Base-by-base conservation (phyloP, 768 basidiomycete species). In the Psilocybe cubensis region DNA sequence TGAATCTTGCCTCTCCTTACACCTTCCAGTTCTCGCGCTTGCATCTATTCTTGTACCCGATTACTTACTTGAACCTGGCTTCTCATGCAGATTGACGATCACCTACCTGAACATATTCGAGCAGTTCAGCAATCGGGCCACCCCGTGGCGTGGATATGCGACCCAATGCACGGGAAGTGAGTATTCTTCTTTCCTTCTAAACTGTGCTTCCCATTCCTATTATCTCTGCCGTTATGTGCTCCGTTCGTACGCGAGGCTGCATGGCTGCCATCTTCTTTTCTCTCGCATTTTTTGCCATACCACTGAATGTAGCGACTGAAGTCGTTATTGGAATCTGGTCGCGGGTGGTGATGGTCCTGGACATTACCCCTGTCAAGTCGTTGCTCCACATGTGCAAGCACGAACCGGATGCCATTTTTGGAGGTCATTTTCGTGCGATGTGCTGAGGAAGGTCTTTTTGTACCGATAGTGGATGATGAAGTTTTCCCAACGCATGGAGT, bases 121-220 rank as follows among this genome's bases (percentile, higher is more conserved):
- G 88, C 86, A 7, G 96, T 99, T 14, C 87, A 91, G 67, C 60
- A 74, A 48, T 88, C 93, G 2, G 84, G 83, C 0, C 95, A 98
- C 68, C 91, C 91, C 1, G 95, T 97, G 2, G 84, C 88, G 8
- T 98, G 96, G 94, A 83, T 96, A 48, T 96, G 92, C 67, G 97
- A 98, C 73, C 95, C 96, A 2, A 98, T 98, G 96, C 96, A 98
- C 65, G 96, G 96, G 76, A 97, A 98, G 94, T 94, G 67, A 64
- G 91, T 81, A 3, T n/a, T 40, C 18, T 45, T 49, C 31, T 52
- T 56, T 33, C 50, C 57, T 38, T 18, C 35, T 38, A 38, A 38
- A 9, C 8, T 38, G 35, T 38, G 14, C 35, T 33, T 38, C 35
- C 2, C 14, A 38, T 17, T 17, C 5, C 35, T 14, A 11, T 38